Evolutionary conservation across 306 rosid genomes (phyloP), one percentile per base, ranked within the genome.

Genomic region (Hippophae rhamnoides): DNA sequence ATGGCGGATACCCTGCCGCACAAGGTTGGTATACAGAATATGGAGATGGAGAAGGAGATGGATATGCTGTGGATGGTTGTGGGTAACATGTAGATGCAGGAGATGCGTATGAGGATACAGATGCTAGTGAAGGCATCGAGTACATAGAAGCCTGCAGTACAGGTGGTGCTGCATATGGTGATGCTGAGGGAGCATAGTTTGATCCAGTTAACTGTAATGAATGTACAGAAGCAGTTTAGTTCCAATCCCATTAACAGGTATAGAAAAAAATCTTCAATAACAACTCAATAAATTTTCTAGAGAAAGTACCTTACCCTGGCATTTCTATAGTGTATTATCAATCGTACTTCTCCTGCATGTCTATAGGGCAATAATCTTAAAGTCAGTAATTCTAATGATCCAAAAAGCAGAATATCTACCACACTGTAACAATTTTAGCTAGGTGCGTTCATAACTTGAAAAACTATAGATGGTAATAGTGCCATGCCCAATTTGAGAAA

Each of bases 311-410:
- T 81, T 78, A 81, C 87, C 10, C 53, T 38, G 65, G 72, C 59
- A 23, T 43, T 67, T 26, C 74, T 52, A 43, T 62, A 78, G 56
- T 75, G 77, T 69, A 82, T 23, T 49, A 78, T 75, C 5, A 75
- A 62, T 25, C 75, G 66, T 47, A 75, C 84, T 78, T 78, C 84
- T 55, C 87, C 87, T 25, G 78, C 81, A 51, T 68, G 62, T 67
- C 87, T 82, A 56, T 66, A 48, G 31, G 8, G 44, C 45, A 49
- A 61, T 64, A 14, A 54, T 8, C 40, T 62, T 1, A 5, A 13
- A 1, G 59, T 72, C 42, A 75, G 41, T 13, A 47, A 47, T 9
- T 7, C 5, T 7, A 7, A 47, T 7, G n/a, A 53, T 9, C 31
- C 60, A 2, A 4, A 27, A 1, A 63, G 65, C 40, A 75, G 43